Evolutionary conservation across 192 early-diverging fungal species (phyloP), one percentile per base, ranked within the genome.

Genomic region (Coemansia asiatica): DNA sequence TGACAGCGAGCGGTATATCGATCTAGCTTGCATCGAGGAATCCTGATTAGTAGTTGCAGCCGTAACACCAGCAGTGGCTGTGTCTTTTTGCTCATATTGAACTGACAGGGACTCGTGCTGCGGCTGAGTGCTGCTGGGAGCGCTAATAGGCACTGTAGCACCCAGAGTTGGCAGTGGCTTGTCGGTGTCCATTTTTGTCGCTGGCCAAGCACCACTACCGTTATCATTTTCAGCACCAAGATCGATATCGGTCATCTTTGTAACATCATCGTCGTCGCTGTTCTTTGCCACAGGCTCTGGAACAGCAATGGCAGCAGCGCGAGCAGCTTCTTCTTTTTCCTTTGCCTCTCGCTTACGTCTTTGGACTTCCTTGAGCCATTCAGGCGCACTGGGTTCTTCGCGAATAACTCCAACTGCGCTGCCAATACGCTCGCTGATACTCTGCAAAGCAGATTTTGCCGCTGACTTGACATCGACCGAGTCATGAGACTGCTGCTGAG

Each of bases 311-410:
- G 57, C 31, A 13, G 61, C 57, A 4, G 69, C 69, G 10, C 38
- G 23, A 19, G 33, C 63, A 3, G 47, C 60, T 54, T 75, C 68
- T 38, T 71, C 69, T 49, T 65, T 67, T 29, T 80, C 66, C 27
- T 38, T 58, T 12, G 72, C 68, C 44, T 72, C 78, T 35, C 63
- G 78, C 69, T 75, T 81, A 4, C 73, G 65, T 40, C 73, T 66
- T 69, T 81, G 78, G n/a, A 75, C 78, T 50, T 81, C 78, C 66
- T 72, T 66, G 46, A 81, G 67, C 78, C 78, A 81, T 56, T 60
- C 68, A 0, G 78, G 78, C 51, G 62, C 56, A 7, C 33, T 38
- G 1, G 61, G 51, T 7, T 55, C 73, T 27, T 66, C 64, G 16
- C n/a, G 25, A 1, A 36, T 64, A 12, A 50, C 59, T 16, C 55